phyloP scores from a whole-genome alignment of 164 flowering plant genomes.

The Annona cherimola region DNA sequence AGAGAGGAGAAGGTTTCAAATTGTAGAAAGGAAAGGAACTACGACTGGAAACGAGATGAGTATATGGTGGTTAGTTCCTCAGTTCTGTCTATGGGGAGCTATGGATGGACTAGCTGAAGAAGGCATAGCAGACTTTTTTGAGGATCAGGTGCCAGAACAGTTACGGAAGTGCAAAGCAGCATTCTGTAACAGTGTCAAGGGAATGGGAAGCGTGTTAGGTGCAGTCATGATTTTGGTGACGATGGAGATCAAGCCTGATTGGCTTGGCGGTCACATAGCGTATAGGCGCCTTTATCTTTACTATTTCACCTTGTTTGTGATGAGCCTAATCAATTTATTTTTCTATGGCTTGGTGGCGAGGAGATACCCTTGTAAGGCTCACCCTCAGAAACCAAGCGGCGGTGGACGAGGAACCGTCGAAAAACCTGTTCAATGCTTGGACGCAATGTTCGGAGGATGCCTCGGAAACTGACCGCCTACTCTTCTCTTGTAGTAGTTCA shows the following conservation, averaged over 20 bases:
- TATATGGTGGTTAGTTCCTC: slow-evolving; percentile 19
- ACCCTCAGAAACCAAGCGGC: neutral
- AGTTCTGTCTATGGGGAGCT: slow-evolving; percentile 15
- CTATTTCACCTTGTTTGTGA: neutral
- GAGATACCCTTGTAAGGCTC: neutral
- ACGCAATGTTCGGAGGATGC: no score
- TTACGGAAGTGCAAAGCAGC: slow-evolving; percentile 9
- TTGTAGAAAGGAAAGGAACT: neutral
- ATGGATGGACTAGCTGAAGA: slow-evolving; percentile 14
- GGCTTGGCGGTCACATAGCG: neutral
- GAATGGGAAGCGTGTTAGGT: slow-evolving; percentile 14
- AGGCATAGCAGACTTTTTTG: slow-evolving; percentile 14
- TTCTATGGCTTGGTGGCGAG: neutral
- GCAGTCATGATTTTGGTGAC: slow-evolving; percentile 5
- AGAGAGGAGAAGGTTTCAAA: slow-evolving; percentile 12
- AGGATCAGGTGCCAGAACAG: slow-evolving; percentile 13
- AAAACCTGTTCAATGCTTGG: no score
- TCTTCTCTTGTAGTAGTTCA: no score
- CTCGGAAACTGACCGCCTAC: no score
- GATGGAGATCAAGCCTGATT: neutral
- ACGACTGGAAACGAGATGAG: slow-evolving; percentile 6
- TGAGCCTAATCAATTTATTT: neutral
- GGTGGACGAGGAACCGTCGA: neutral
- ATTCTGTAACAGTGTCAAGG: slow-evolving; percentile 13
- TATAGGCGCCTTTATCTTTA: neutral